Base-by-base conservation (phyloP, 768 basidiomycete genomes). In the Boletus rubropictus region DNA sequence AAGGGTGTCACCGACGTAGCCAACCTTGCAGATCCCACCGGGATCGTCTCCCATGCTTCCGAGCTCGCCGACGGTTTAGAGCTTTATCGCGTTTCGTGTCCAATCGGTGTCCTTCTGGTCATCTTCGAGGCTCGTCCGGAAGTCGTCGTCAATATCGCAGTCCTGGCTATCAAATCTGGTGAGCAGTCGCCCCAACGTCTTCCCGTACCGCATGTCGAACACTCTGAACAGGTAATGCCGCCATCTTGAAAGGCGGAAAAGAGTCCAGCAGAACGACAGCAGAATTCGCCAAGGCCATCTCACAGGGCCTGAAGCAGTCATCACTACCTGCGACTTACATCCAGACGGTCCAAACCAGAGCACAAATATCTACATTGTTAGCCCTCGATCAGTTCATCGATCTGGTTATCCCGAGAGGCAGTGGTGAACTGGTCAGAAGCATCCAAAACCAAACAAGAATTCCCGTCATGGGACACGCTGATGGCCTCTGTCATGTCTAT, bases 391-490 rank as follows among this genome's bases (percentile, higher is more conserved):
- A 79, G 38, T 94, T 91, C 67, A 97, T 99, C 60, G 94, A 98
- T 67, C 76, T 99, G 18, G 94, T 98, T 44, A 97, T 98, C 63
- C 96, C 96, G 1, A 75, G 96, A 44, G 96, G 96, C 6, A 93
- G 94, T 60, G 95, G 95, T 56, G 79, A 77, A 52, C 81, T 99
- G 11, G 96, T 98, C 22, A 76, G 72, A 56, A 86, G 73, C 64
- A 96, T 99, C 49, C 91, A 98, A 64, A 86, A 87, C 48, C 80
- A 73, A 53, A 96, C 95, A 0, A 76, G 86, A 49, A 98, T 99
- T 50, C 86, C 96, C 2, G 96, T 99, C 36, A 97, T 99, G 93
- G 96, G 96, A 1, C 96, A 99, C 61, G 94, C 96, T 7, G 96
- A 99, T 66, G 96, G 96, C 2, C 70, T 98, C 8, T 99, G 96